Evolutionary conservation across 2,329 filamentous ascomycete genomes (phyloP), one percentile per base, ranked within the genome.

Genomic region (Macrophomina pseudophaseolina): DNA sequence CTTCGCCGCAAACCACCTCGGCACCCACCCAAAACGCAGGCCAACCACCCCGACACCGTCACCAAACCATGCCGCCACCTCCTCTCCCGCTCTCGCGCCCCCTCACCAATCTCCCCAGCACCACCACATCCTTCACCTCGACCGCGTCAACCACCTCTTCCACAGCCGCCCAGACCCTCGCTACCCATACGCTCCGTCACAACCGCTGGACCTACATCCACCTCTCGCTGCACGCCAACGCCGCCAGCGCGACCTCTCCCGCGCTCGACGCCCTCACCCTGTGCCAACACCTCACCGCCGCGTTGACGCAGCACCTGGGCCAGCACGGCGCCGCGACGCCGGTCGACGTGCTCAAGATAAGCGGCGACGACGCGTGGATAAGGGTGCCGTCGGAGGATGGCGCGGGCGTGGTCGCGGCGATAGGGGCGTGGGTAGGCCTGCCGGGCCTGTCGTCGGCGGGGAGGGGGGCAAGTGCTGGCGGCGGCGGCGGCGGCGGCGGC

Each of bases 261-360:
- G 14, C 14, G 58, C 68, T 91, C 2, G 90, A 92, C 76, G 80
- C 81, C 3, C 78, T 92, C 4, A 88, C 87, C 49, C 82, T 86
- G 30, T 87, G 87, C 54, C 82, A 86, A 1, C 87, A 89, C 74
- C 85, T 89, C 71, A 87, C 85, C 5, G 76, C 85, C 2, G 89
- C 90, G 0, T 79, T 93, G 18, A 82, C 81, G 1, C 88, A 90
- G 69, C 92, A 91, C 70, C 83, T 93, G 0, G 91, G 91, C 16
- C 76, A 87, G n/a, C 87, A 87, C 1, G 91, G 91, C 12, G 79
- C 82, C 2, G 88, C 87, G 18, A 87, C 92, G 12, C 79, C 87
- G 3, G 74, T 92, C 60, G 91, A 93, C 73, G 85, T 93, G 40
- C 82, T 93, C 48, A 87, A 88, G 65, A 81, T 88, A 0, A 89